Conservation (phyloP, 148 eudicot genomes). For the Chenopodium album region DNA sequence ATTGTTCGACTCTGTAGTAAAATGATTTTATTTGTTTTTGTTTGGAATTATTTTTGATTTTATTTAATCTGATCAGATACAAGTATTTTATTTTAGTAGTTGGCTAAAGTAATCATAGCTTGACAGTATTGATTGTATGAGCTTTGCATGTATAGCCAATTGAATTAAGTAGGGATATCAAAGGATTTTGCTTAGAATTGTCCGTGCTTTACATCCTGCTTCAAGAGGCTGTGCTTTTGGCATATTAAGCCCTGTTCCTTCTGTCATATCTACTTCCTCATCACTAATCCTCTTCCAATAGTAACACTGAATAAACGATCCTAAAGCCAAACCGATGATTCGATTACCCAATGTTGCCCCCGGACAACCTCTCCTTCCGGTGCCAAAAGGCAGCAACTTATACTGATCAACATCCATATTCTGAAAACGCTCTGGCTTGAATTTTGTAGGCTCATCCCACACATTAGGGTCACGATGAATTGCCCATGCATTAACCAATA, state of each 20-base stretch:
- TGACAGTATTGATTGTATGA: background rate
- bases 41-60: too few relatives aligned
- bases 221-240: slow-evolving; percentile 25
- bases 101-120: background rate
- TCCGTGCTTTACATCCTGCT: slow-evolving; percentile 26
- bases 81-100: too few relatives aligned
- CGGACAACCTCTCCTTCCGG: slow-evolving; percentile 30
- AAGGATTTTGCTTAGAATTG: slow-evolving; percentile 11
- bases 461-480: slow-evolving; percentile 28
- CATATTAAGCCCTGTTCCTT: slow-evolving; percentile 31
- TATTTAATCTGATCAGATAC: too few relatives aligned
- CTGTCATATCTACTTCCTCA: slow-evolving; percentile 24
- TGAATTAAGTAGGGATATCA: background rate
- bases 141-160: too few relatives aligned
- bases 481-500: slow-evolving; percentile 31
- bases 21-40: too few relatives aligned
- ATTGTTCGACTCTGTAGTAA: too few relatives aligned
- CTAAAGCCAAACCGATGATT: slow-evolving; percentile 30
- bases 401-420: slow-evolving; percentile 11
- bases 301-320: slow-evolving; percentile 31
- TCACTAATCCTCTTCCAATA: slow-evolving; percentile 26
- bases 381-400: slow-evolving; percentile 26
- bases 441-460: slow-evolving; percentile 26
- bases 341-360: slow-evolving; percentile 28
- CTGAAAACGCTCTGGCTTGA: slow-evolving; percentile 29